phyloP scores from a whole-genome alignment of 164 flowering plant species.

The Umbilicus rupestris region DNA sequence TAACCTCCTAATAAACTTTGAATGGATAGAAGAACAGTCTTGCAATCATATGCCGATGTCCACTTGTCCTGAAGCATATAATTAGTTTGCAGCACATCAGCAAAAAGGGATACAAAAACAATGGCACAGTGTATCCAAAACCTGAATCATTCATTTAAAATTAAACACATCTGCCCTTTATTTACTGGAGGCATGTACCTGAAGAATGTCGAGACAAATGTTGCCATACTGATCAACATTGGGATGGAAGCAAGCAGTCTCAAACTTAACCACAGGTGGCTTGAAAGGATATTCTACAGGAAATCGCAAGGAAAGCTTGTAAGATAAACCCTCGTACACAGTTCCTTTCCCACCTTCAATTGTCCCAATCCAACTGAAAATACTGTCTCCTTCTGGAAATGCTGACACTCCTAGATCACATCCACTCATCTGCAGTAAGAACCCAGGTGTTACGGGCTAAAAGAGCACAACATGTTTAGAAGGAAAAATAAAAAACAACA shows the following conservation, averaged over 20 bases:
- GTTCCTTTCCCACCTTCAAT: conserved; percentile 65
- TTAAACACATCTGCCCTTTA: neutral
- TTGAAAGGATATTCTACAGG: conserved; percentile 70
- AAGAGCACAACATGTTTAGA: neutral
- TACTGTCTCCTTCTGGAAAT: conserved; percentile 64
- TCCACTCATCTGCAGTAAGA: conserved; percentile 42
- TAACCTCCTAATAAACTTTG: conserved; percentile 71
- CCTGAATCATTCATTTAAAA: neutral
- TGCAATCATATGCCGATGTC: conserved; percentile 75
- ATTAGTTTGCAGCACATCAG: conserved; percentile 1
- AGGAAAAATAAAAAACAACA: neutral
- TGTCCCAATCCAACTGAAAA: conserved; percentile 66
- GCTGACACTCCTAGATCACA: conserved; percentile 66
- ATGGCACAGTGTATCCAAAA: neutral
- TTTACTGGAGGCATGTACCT: conserved; percentile 29
- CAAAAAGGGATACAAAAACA: neutral
- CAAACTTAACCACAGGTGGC: conserved; percentile 70
- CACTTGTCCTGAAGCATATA: conserved; percentile 48
- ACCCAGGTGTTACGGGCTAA: neutral
- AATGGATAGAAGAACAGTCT: conserved; percentile 64
- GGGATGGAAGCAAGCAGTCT: conserved; percentile 74
- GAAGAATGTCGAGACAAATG: conserved; percentile 71
- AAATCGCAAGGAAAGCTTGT: conserved; percentile 57
- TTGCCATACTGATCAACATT: conserved; percentile 70
- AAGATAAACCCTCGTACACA: conserved; percentile 51